phyloP scores from a whole-genome alignment of 2,329 filamentous ascomycete species.

The Geosmithia morbida region DNA sequence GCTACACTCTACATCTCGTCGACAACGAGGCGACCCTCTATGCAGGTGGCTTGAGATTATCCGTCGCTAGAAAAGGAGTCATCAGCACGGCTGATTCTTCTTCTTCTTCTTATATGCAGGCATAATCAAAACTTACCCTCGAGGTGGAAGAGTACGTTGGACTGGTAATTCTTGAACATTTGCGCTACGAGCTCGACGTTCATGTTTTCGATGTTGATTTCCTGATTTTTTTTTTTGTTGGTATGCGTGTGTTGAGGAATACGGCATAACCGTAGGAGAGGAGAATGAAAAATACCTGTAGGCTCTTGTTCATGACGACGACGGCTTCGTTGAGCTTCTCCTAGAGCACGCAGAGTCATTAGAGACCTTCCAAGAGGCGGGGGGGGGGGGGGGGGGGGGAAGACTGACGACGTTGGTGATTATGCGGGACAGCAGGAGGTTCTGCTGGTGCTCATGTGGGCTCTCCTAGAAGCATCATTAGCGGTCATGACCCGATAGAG shows the following conservation, averaged over 20 bases:
- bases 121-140: constrained; percentile 51
- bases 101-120: background rate
- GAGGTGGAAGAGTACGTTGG: constrained; percentile 90
- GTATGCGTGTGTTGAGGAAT: too few relatives aligned
- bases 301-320: constrained; percentile 79
- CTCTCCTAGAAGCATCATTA: constrained; percentile 49
- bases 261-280: background rate
- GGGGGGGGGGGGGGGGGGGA: too few relatives aligned
- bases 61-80: constrained; percentile 48
- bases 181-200: constrained; percentile 95
- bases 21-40: constrained; percentile 19
- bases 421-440: constrained; percentile 80
- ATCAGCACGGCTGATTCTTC: background rate
- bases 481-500: background rate
- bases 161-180: constrained; percentile 99
- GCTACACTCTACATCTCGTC: too few relatives aligned
- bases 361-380: background rate
- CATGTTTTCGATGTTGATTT: constrained; percentile 98
- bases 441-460: constrained; percentile 96
- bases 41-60: constrained; percentile 66
- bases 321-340: constrained; percentile 96
- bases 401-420: constrained; percentile 85
- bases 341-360: constrained; percentile 26
- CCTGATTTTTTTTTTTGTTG: too few relatives aligned
- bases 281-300: constrained; percentile 45